Conservation (phyloP, 1,284 basidiomycete genomes). For the Trichosporon coremiiforme region DNA sequence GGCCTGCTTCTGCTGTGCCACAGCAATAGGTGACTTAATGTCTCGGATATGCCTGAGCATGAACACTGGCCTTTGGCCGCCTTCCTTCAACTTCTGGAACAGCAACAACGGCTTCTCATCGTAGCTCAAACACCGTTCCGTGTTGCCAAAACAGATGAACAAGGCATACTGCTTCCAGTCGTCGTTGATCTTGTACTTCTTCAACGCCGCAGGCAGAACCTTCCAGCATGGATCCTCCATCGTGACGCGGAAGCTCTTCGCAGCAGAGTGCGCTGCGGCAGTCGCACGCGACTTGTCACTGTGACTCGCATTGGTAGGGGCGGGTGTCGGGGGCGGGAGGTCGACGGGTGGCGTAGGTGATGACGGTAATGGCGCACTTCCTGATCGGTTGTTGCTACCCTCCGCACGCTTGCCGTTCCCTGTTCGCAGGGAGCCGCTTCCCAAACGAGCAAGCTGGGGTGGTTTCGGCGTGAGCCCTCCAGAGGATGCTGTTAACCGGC, state of each 20-base stretch:
- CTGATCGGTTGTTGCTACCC: conserved; percentile 11
- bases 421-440: conserved; percentile 1
- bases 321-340: conserved; percentile 20
- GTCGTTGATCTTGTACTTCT: conserved; percentile 99
- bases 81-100: conserved; percentile 96
- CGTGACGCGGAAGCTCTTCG: conserved; percentile 63
- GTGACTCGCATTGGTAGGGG: conserved; percentile 19
- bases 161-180: conserved; percentile 99
- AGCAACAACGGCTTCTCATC: conserved; percentile 96
- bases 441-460: conserved; percentile 7
- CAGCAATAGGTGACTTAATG: conserved; percentile 92
- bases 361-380: conserved; percentile 28
- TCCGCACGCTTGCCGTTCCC: conserved; percentile 11
- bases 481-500: conserved; percentile 1
- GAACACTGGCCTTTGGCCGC: conserved; percentile 95
- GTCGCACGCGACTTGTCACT: conserved; percentile 24
- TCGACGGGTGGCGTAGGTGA: conserved; percentile 29
- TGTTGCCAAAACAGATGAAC: conserved; percentile 95
- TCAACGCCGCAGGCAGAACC: conserved; percentile 93
- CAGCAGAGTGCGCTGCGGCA: conserved; percentile 46
- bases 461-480: conserved; percentile 21
- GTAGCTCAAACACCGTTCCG: conserved; percentile 93
- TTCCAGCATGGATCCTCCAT: conserved; percentile 98
- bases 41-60: conserved; percentile 96
- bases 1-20: conserved; percentile 91